Conservation (phyloP, 495 filamentous ascomycete genomes). For the Penicillium salamii region DNA sequence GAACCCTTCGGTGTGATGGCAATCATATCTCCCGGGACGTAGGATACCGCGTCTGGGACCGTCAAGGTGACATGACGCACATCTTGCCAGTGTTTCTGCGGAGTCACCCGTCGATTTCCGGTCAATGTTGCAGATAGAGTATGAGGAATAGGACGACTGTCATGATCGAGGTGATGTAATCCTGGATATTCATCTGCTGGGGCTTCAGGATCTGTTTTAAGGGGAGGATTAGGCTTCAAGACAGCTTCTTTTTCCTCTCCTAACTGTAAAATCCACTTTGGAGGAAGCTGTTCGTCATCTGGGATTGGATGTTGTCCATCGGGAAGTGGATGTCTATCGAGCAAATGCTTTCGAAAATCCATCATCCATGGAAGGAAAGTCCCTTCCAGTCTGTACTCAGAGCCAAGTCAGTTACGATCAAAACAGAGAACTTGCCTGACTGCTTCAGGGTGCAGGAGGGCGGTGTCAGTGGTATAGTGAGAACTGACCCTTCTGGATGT, state of each 20-base stretch:
- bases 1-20: slow-evolving; percentile 86
- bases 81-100: slow-evolving; percentile 84
- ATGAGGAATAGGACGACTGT: slow-evolving; percentile 51
- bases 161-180: slow-evolving; percentile 41
- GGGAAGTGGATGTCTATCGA: slow-evolving; percentile 67
- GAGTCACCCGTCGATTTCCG: slow-evolving; percentile 71
- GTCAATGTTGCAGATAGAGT: slow-evolving; percentile 39
- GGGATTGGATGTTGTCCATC: slow-evolving; percentile 65
- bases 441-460: too few species aligned
- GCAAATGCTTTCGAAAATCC: slow-evolving; percentile 59
- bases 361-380: slow-evolving; percentile 76
- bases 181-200: slow-evolving; percentile 19
- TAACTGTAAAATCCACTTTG: slow-evolving; percentile 70
- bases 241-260: slow-evolving; percentile 11
- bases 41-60: slow-evolving; percentile 40
- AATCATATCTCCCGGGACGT: slow-evolving; percentile 71
- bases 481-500: slow-evolving; percentile 80
- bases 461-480: too few species aligned
- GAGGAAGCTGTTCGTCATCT: slow-evolving; percentile 70
- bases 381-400: slow-evolving; percentile 64
- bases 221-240: neutral
- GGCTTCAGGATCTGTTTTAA: neutral
- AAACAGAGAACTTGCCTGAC: neutral
- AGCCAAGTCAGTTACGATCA: neutral
- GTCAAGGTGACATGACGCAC: slow-evolving; percentile 72